Evolutionary conservation across 1,284 basidiomycete species (phyloP).

Genomic region (Ceratobasidium theobromae): DNA sequence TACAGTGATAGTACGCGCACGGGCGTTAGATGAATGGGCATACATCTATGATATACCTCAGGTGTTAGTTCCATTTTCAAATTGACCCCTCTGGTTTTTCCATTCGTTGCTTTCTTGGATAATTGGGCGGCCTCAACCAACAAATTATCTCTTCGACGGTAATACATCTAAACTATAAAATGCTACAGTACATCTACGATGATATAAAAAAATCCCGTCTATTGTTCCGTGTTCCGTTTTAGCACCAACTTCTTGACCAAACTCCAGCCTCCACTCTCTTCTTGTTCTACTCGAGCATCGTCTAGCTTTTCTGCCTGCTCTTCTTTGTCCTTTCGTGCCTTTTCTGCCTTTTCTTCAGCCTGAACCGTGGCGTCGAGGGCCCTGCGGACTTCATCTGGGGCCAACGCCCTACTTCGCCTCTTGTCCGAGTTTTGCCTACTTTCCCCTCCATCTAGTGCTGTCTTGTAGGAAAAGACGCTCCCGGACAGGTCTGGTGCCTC

Average conservation of each 20-base stretch:
- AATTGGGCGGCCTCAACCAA: no score
- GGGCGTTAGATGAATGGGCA: no score
- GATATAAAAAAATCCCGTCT: background rate
- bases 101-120: no score
- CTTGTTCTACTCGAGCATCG: slow-evolving; percentile 13
- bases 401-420: background rate
- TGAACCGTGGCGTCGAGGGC: slow-evolving; percentile 3
- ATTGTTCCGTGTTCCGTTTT: slow-evolving; percentile 16
- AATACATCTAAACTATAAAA: background rate
- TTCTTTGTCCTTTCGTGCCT: background rate
- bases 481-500: background rate
- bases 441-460: slow-evolving; percentile 8
- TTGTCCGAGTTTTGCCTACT: background rate
- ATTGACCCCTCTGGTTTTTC: no score
- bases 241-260: slow-evolving; percentile 14
- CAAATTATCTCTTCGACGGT: no score
- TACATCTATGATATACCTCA: no score
- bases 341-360: slow-evolving; percentile 2
- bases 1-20: no score
- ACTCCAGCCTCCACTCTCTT: slow-evolving; percentile 18
- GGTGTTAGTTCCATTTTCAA: no score
- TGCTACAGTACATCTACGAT: background rate
- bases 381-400: slow-evolving; percentile 7
- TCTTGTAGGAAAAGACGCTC: slow-evolving; percentile 1
- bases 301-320: slow-evolving; percentile 2